Evolutionary conservation across 148 eudicot species (phyloP), one percentile per base, ranked within the genome.

Genomic region (Silene conica): DNA sequence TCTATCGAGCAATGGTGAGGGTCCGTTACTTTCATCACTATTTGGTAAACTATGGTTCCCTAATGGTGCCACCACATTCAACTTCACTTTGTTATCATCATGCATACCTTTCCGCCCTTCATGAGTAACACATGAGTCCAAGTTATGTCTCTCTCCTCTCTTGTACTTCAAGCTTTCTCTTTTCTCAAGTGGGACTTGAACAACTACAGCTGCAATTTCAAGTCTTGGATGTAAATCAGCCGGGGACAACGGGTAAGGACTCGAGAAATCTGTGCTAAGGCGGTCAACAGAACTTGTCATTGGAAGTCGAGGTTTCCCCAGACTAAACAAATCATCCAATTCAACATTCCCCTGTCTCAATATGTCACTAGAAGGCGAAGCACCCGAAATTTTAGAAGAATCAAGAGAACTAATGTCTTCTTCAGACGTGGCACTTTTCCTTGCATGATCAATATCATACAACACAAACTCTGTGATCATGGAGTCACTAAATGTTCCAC

Each of bases 101-200:
- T 55, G 57, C 23, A 45, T 60, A 28, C 80, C 87, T 72, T 80
- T 84, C 43, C 60, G 73, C 69, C 56, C 75, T 70, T 56, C 80
- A 78, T 72, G 83, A 74, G 20, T 69, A 28, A 63, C 67, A 73
- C 86, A 84, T 23, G 77, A 73, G 59, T 81, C 89, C 22, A 87
- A 80, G 72, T 74, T 77, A 74, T 85, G 80, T 19, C 60, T 67
- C 55, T 88, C 90, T 63, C 82, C 89, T 52, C 77, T 78, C 66
- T 82, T 94, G 61, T 78, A 80, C 72, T 91, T 94, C 84, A 91
- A 80, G 79, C 93, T 89, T 72, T 89, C 97, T 80, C 91, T 84
- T 77, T 89, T 89, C 84, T 83, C 90, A 18, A 87, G 81, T 1
- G 98, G 97, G 21, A 82, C 77, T 80, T 86, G 83, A 73, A 88